Evolutionary conservation across 371 early-diverging fungal species (phyloP), one percentile per base, ranked within the genome.

Genomic region (Chytridiales sp.): DNA sequence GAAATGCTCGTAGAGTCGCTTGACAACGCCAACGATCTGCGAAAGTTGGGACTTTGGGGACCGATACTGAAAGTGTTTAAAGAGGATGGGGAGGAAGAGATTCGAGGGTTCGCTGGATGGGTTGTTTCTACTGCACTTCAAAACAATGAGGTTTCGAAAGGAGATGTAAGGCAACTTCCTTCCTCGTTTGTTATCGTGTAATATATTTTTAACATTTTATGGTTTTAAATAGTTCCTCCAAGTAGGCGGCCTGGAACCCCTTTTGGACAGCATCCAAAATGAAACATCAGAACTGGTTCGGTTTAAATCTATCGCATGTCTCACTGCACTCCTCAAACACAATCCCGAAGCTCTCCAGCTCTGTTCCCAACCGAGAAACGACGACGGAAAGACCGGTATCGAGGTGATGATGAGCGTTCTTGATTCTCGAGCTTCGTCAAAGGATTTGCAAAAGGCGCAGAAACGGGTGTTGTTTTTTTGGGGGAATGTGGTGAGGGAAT

Each of bases 1-100:
- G 97, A 96, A 73, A 72, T 94, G 87, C 78, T 95, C 22, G 89
- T 95, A n/a, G 93, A 94, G 69, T 87, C 88, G 53, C 86, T 94
- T 42, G 97, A 97, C 74, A 97, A 97, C 65, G 98, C 98, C 17
- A 85, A 79, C 57, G 88, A 96, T 68, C 73, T 97, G 49, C 83
- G 85, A 55, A 86, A 90, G n/a, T 83, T 96, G 70, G 83, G 84
- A 27, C 76, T 97, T 58, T 97, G 97, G 96, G 82, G 83, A 38
- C 83, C 84, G 9, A 69, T 97, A 19, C 56, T 94, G 42, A 70
- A 68, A 4, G 76, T 86, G 32, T 64, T 90, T 49, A 17, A 36
- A 8, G 39, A 46, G 1, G 73, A 79, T 40, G 50, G 71, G 22
- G 80, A 85, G 40, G 71, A 80, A 0, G 82, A 87, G 46, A 64